These are phyloP conservation scores for Huntiella savannae DNA, from an alignment of 2,329 filamentous ascomycete genomes.

Conservation along the genomic window DNA sequence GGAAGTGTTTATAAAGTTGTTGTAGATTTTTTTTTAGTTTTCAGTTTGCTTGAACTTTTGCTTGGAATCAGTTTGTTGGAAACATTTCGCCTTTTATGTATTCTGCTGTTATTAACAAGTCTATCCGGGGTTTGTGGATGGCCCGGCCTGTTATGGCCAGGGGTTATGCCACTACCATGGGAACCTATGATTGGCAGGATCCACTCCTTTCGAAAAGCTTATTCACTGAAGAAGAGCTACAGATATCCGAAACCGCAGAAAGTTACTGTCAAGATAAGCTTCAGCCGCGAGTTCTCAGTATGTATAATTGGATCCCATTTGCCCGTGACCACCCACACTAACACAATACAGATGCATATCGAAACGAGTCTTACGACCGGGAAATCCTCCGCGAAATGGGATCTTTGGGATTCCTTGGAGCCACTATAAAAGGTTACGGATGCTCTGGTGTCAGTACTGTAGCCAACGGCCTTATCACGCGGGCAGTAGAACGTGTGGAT, in stretches of 20 bases:
- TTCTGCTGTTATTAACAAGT: neutral
- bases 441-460: conserved; percentile 79
- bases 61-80: no score
- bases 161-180: neutral
- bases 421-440: conserved; percentile 71
- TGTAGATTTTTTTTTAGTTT: neutral
- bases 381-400: conserved; percentile 85
- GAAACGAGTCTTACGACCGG: conserved; percentile 70
- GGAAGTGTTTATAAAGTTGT: neutral
- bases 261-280: conserved; percentile 85
- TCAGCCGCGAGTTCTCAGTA: conserved; percentile 70
- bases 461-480: conserved; percentile 73
- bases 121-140: neutral
- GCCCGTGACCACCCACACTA: neutral
- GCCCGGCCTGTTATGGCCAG: neutral
- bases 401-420: conserved; percentile 69
- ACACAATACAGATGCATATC: conserved; percentile 46
- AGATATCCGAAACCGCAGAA: conserved; percentile 78
- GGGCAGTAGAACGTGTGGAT: conserved; percentile 78
- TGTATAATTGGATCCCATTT: conserved; percentile 16
- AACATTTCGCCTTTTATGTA: neutral
- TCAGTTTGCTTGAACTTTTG: neutral
- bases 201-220: conserved; percentile 57
- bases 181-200: conserved; percentile 73
- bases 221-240: conserved; percentile 75